phyloP scores from a whole-genome alignment of 164 flowering plant genomes.

The Vitis rupestris region DNA sequence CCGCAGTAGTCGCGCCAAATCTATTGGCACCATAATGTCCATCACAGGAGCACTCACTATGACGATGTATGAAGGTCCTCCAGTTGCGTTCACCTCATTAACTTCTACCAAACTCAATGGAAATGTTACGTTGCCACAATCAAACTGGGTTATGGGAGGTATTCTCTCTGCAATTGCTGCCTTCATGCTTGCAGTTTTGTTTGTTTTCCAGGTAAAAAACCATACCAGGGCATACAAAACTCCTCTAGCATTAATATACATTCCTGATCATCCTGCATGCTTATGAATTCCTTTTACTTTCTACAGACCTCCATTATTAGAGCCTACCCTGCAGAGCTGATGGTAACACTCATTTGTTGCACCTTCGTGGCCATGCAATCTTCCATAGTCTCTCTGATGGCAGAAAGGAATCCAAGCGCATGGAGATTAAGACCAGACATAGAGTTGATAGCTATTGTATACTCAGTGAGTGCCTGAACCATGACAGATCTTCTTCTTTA shows the following conservation, averaged over 20 bases:
- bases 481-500: too few species aligned
- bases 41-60: conserved; percentile 25
- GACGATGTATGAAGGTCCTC: conserved; percentile 21
- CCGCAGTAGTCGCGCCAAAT: conserved; percentile 20
- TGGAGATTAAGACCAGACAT: conserved; percentile 14
- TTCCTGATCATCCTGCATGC: too few species aligned
- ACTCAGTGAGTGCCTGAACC: conserved; percentile 8
- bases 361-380: conserved; percentile 11
- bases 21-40: conserved; percentile 21
- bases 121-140: not conserved
- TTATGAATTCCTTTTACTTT: not conserved
- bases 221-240: not conserved
- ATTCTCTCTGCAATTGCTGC: conserved; percentile 8
- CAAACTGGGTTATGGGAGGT: conserved; percentile 30
- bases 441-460: conserved; percentile 13
- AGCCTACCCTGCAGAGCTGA: conserved; percentile 21
- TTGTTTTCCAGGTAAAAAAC: conserved; percentile 22
- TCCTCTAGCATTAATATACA: too few species aligned
- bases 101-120: not conserved
- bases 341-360: conserved; percentile 12
- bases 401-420: conserved; percentile 9
- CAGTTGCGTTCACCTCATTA: not conserved
- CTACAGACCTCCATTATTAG: conserved; percentile 17
- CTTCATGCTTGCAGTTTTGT: conserved; percentile 10
- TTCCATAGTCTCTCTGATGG: conserved; percentile 8